Evolutionary conservation across 805 yeast species (phyloP), one percentile per base, ranked within the genome.

Genomic region (Sugiyamaella qingdaonensis): DNA sequence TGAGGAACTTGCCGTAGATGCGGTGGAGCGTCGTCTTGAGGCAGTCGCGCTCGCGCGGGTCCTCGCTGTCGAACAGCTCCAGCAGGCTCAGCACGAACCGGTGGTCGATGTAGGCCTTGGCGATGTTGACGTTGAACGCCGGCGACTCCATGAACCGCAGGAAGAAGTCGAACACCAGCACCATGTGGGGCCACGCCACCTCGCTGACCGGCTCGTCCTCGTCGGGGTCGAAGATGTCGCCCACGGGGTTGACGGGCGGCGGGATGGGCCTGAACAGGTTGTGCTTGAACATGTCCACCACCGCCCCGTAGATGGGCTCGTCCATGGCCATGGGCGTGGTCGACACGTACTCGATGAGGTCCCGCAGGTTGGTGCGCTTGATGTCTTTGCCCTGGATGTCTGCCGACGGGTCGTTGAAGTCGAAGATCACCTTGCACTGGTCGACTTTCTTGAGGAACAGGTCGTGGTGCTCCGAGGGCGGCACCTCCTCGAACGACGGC

Each of bases 151-250:
- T 85, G 70, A 94, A 92, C 64, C 96, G 77, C 55, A 94, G 74
- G 67, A 94, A 92, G 64, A 94, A 89, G 69, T 94, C 98, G 73
- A 94, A 94, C 32, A 91, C 95, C 42, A 90, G 80, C 70, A 89
- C 95, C 98, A 94, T 94, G 68, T 94, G 99, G 10, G 98, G 96
- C 99, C 99, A 94, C 9, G 97, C 91, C 58, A 92, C 81, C 68
- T 94, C 98, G 62, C 84, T 82, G 36, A 94, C 95, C 2, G 98
- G 98, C 71, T 94, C 99, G 73, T 94, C 99, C 72, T 94, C 99
- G 71, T 94, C 99, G 0, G 99, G 99, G 64, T 94, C 99, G 69
- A 80, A 94, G 37, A 92, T 80, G 59, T 94, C 99, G 36, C 99
- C 99, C 45, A 91, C 80, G 4, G 98, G 98, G 68, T 94, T 94